A percentile compares a stretch with the other conserved stretches of the same genome.
Conservation (phyloP, 2,329 filamentous ascomycete genomes). For the Fusarium cyanostomum region DNA sequence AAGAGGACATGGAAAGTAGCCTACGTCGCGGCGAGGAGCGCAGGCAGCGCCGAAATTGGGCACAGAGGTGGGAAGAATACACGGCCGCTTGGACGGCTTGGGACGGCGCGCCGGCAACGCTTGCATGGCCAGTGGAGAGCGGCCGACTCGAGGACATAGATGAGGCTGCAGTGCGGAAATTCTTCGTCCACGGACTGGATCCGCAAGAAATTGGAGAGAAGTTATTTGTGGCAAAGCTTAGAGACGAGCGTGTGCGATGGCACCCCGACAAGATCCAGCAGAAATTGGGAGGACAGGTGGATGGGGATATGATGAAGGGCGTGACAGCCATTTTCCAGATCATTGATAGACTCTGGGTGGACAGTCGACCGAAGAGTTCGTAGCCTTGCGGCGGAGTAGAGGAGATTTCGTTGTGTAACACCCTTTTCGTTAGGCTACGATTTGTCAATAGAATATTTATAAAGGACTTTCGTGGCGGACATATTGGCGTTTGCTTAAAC, state of each 20-base stretch:
- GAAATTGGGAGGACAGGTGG: slow-evolving; percentile 77
- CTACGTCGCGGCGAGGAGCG: slow-evolving; percentile 73
- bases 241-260: slow-evolving; percentile 90
- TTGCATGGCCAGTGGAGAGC: slow-evolving; percentile 78
- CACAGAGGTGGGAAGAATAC: slow-evolving; percentile 73
- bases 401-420: slow-evolving; percentile 16
- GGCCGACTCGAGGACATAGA: slow-evolving; percentile 64
- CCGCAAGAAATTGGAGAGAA: slow-evolving; percentile 56
- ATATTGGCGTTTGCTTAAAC: too few relatives aligned
- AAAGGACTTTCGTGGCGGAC: too few relatives aligned
- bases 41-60: slow-evolving; percentile 62
- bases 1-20: slow-evolving; percentile 74
- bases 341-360: slow-evolving; percentile 82
- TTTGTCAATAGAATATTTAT: too few relatives aligned
- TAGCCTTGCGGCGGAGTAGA: neutral
- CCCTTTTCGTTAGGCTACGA: slow-evolving; percentile 1
- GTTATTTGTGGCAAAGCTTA: slow-evolving; percentile 66
- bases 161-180: slow-evolving; percentile 70
- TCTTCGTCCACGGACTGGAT: slow-evolving; percentile 66
- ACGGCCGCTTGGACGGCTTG: slow-evolving; percentile 67
- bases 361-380: slow-evolving; percentile 56
- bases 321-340: slow-evolving; percentile 94
- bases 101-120: slow-evolving; percentile 53
- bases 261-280: slow-evolving; percentile 99
- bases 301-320: slow-evolving; percentile 75